Evolutionary conservation across 345 rosid species (phyloP), one percentile per base, ranked within the genome.

Genomic region (Geranium rotundifolium): DNA sequence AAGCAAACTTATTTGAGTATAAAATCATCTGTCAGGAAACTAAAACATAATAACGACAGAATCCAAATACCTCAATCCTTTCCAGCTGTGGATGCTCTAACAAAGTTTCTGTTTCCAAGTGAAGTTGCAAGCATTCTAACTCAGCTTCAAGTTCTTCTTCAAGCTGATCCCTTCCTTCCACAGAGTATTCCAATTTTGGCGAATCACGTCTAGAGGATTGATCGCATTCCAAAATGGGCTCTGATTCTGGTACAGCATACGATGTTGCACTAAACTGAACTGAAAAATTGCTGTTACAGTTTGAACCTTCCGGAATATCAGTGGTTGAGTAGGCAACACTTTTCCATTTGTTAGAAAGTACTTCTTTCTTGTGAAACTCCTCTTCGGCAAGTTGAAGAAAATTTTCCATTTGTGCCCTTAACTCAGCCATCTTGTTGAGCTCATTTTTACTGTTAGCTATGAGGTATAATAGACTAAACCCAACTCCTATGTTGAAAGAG

Each of bases 101-200:
- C 56, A 41, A 61, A 34, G 34, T 65, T 31, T 74, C 88, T 4
- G 65, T 61, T 69, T 77, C 81, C 73, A 84, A 76, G 55, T 77
- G 78, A 67, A 71, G 74, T 67, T 84, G 91, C 65, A 88, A 72
- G 59, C 66, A 77, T 63, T 88, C 80, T 39, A 86, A 73, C 74
- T 88, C 91, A 1, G 75, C 85, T 77, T 85, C 81, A 29, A 91
- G 88, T 77, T 91, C 95, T 10, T 82, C 91, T 77, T 82, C 89
- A 23, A 88, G 88, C 58, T 65, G 75, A 67, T 81, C 77, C 81
- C 79, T 83, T 57, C 79, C 92, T 37, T 69, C 79, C 0, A 46
- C 27, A 72, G 37, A 2, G 37, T 59, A 68, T 66, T 74, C 78
- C 30, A 27, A 63, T 37, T 72, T 75, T 19, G 63, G 65, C 0